A percentile compares a stretch with the other conserved stretches of the same genome.
phyloP scores from a whole-genome alignment of 1,284 basidiomycete species.

The Sparassis latifolia region DNA sequence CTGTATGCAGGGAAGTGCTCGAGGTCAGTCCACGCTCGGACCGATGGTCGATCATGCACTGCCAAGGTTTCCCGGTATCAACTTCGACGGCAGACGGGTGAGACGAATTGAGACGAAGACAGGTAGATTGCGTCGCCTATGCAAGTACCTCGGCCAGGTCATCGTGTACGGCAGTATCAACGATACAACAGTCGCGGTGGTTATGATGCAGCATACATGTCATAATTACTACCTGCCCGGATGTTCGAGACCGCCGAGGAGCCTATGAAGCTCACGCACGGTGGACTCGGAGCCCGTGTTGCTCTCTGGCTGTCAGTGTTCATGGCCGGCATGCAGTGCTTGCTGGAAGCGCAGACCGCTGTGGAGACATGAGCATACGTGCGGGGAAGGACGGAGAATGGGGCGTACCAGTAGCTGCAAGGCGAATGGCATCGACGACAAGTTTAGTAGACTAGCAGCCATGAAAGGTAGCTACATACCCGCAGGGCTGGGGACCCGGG shows the following conservation, averaged over 20 bases:
- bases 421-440: background rate
- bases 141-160: too few relatives aligned
- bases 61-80: too few relatives aligned
- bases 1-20: too few relatives aligned
- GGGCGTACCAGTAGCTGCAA: slow-evolving; percentile 75
- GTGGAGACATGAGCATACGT: slow-evolving; percentile 7
- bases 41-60: too few relatives aligned
- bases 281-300: too few relatives aligned
- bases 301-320: slow-evolving; percentile 20
- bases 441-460: slow-evolving; percentile 12
- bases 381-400: slow-evolving; percentile 4
- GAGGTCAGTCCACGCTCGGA: too few relatives aligned
- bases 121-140: too few relatives aligned
- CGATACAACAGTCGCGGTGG: background rate
- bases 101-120: too few relatives aligned
- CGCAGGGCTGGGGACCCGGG: slow-evolving; percentile 69
- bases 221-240: background rate
- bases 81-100: too few relatives aligned
- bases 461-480: slow-evolving; percentile 42
- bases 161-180: background rate
- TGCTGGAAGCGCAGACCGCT: slow-evolving; percentile 83
- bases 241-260: background rate
- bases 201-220: background rate
- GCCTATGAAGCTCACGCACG: background rate
- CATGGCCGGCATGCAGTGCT: slow-evolving; percentile 44